A percentile compares a stretch with the other conserved stretches of the same genome.
phyloP scores from a whole-genome alignment of 805 yeast genomes.

The Schwanniomyces sp. region DNA sequence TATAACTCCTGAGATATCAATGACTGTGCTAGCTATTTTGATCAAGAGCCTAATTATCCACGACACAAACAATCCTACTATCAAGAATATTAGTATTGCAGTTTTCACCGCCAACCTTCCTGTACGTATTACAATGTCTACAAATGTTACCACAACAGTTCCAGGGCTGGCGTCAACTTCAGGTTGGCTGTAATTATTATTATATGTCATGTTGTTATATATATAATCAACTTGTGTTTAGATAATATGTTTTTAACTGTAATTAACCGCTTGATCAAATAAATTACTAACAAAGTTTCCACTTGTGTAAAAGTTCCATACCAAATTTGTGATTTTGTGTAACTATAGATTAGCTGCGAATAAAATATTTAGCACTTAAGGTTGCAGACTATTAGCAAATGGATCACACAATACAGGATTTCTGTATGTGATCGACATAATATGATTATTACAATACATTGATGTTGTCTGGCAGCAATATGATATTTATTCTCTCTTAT shows the following conservation, averaged over 20 bases:
- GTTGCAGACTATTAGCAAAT: too few species aligned
- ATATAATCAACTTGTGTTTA: neutral
- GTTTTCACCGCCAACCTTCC: neutral
- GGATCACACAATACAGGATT: too few species aligned
- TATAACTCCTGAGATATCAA: neutral
- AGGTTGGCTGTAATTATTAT: neutral
- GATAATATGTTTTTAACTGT: too few species aligned
- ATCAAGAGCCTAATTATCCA: neutral
- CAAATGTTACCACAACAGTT: neutral
- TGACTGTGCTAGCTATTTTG: neutral
- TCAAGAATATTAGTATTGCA: neutral
- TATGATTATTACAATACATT: too few species aligned
- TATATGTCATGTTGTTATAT: neutral
- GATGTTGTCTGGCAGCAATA: too few species aligned
- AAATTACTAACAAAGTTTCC: neutral
- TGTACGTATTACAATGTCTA: neutral
- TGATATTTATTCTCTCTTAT: too few species aligned
- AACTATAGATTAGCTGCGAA: too few species aligned
- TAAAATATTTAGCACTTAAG: too few species aligned
- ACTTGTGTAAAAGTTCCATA: neutral
- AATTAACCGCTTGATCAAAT: too few species aligned
- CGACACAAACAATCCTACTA: neutral
- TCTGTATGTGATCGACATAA: too few species aligned
- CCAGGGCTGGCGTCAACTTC: neutral
- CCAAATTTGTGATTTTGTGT: too few species aligned